These are phyloP conservation scores for Tetrapisispora namnaoensis DNA, from an alignment of 805 yeast genomes.

Conservation along the genomic window DNA sequence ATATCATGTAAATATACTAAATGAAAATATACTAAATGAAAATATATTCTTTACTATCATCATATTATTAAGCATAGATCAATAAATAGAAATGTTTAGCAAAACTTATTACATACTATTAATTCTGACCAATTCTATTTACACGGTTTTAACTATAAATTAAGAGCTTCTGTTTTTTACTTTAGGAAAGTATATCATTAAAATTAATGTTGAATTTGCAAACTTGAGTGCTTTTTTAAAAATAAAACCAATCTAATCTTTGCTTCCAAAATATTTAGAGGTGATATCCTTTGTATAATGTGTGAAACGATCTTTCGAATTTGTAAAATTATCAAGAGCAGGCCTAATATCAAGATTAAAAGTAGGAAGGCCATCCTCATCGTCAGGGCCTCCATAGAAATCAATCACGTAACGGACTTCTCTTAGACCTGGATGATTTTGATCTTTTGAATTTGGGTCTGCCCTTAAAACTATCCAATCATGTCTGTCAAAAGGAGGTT, in stretches of 20 bases:
- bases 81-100: not conserved
- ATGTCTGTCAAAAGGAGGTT: slow-evolving; percentile 95
- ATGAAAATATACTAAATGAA: not conserved
- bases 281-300: slow-evolving; percentile 29
- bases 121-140: too few relatives aligned
- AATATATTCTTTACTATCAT: not conserved
- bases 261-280: not conserved
- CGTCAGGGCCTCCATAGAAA: slow-evolving; percentile 93
- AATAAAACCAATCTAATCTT: not conserved
- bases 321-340: slow-evolving; percentile 62
- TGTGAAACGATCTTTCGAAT: slow-evolving; percentile 56
- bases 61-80: not conserved
- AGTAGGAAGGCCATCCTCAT: slow-evolving; percentile 78
- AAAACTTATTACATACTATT: slow-evolving; percentile 3
- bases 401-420: slow-evolving; percentile 88
- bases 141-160: too few relatives aligned
- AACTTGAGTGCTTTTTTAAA: too few relatives aligned
- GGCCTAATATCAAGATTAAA: slow-evolving; percentile 93
- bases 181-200: too few relatives aligned
- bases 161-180: too few relatives aligned
- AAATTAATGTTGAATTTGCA: too few relatives aligned
- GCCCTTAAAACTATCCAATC: slow-evolving; percentile 93
- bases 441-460: slow-evolving; percentile 26
- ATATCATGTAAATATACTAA: slow-evolving; percentile 2
- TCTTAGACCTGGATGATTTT: slow-evolving; percentile 40